Conservation (phyloP, 2,329 filamentous ascomycete species). For the Penicillium sp. region DNA sequence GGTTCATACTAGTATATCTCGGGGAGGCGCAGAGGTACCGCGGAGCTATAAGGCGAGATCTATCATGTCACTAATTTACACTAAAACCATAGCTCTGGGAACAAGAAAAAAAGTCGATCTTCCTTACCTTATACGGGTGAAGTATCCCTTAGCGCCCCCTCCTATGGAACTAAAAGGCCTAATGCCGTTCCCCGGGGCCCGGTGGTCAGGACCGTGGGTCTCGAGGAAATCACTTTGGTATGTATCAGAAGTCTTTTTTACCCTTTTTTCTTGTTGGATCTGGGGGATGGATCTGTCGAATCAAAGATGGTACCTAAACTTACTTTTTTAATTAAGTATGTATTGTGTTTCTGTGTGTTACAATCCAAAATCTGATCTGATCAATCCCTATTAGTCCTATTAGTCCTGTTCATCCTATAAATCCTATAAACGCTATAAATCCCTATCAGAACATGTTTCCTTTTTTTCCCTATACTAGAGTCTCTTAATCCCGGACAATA, state of each 20-base stretch:
- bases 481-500: not conserved
- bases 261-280: conserved; percentile 5
- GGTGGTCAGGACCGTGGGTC: conserved; percentile 27
- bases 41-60: conserved; percentile 25
- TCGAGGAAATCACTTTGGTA: conserved; percentile 3
- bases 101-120: conserved; percentile 23
- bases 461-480: not conserved
- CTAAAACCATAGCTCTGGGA: conserved; percentile 31
- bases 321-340: not conserved
- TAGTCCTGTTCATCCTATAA: too few relatives aligned
- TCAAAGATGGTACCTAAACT: conserved; percentile 8
- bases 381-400: not conserved
- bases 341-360: not conserved
- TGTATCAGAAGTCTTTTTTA: conserved; percentile 7
- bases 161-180: conserved; percentile 18
- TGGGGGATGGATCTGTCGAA: conserved; percentile 17
- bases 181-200: conserved; percentile 31
- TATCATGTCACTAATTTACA: conserved; percentile 32
- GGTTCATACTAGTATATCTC: conserved; percentile 9
- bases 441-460: not conserved
- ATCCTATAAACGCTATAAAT: not conserved
- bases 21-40: conserved; percentile 17
- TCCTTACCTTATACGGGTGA: conserved; percentile 22
- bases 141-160: conserved; percentile 23
- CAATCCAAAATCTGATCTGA: conserved; percentile 7